Evolutionary conservation across 2,329 filamentous ascomycete genomes (phyloP).

Genomic region (Elsinoe batatas): DNA sequence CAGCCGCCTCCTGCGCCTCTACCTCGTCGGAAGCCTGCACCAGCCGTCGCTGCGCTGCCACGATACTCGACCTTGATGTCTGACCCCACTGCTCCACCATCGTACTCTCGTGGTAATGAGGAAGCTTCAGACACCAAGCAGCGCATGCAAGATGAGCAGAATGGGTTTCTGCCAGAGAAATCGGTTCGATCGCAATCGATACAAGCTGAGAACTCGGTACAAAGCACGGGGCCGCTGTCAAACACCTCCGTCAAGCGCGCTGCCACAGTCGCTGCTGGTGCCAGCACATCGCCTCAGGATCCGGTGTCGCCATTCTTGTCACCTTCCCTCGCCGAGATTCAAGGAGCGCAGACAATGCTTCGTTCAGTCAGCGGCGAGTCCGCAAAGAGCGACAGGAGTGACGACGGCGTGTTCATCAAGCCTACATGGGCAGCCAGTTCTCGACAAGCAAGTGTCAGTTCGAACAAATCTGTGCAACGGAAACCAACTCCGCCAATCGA

Average conservation of each 20-base stretch:
- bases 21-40: conserved; percentile 33
- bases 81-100: conserved; percentile 4
- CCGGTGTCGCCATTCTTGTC: conserved; percentile 5
- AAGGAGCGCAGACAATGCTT: conserved; percentile 8
- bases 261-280: not conserved
- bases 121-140: not conserved
- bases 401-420: conserved; percentile 14
- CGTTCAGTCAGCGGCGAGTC: conserved; percentile 15
- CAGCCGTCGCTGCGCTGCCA: conserved; percentile 32
- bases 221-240: not conserved
- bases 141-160: conserved; percentile 6
- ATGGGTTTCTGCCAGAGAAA: conserved; percentile 7
- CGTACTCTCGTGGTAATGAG: not conserved
- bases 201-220: not conserved
- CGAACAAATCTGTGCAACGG: not conserved
- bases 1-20: conserved; percentile 15
- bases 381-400: conserved; percentile 6
- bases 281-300: not conserved
- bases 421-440: conserved; percentile 17
- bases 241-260: not conserved
- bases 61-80: conserved; percentile 33
- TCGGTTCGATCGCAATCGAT: not conserved
- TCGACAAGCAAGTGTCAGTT: conserved; percentile 10
- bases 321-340: conserved; percentile 8
- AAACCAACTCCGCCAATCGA: conserved; percentile 17